Evolutionary conservation across 2,329 filamentous ascomycete genomes (phyloP), one percentile per base, ranked within the genome.

Genomic region (Moelleriella libera): DNA sequence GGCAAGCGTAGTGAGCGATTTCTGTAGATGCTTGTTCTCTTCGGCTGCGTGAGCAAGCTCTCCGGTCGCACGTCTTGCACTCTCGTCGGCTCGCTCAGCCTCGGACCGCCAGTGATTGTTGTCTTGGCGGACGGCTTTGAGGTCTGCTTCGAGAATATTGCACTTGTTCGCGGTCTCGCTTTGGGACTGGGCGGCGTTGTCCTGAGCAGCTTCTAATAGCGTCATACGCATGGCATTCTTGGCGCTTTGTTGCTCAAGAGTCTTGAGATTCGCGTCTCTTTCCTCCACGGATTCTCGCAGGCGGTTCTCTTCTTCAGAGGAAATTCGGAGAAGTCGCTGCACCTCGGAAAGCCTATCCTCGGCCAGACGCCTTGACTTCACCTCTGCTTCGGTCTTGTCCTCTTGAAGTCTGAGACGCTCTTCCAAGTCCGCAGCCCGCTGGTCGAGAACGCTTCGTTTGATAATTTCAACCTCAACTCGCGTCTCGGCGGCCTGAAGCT

Each of bases 281-380:
- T 88, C 81, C 41, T 86, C 81, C 44, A 83, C 66, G 40, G 77
- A 73, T 49, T 82, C 75, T 30, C 80, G 73, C 5, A 89, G 74
- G 47, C 82, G 75, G 52, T 75, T 75, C 53, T 85, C 82, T 58
- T 88, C 83, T 58, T 87, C 82, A n/a, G 83, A 77, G 5, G 83
- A 76, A 52, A 80, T 74, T 49, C 78, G 76, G 30, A 88, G 71
- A 28, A 83, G 72, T 47, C 80, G 74, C 62, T 88, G 82, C n/a
- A 81, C 72, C 58, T 89, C 83, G 5, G 81, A 76, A 11, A 87
- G 68, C 50, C 78, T 77, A 57, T 89, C 85, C 60, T 89, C 84
- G 1, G 82, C 81, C 34, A 78, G 72, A 47, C 83, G 76, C 49
- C 84, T 78, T 44, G 67, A 65, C 43, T 73, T 68, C 50, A 82